Conservation (phyloP, 2,329 filamentous ascomycete genomes). For the Thermothelomyces thermophilus region DNA sequence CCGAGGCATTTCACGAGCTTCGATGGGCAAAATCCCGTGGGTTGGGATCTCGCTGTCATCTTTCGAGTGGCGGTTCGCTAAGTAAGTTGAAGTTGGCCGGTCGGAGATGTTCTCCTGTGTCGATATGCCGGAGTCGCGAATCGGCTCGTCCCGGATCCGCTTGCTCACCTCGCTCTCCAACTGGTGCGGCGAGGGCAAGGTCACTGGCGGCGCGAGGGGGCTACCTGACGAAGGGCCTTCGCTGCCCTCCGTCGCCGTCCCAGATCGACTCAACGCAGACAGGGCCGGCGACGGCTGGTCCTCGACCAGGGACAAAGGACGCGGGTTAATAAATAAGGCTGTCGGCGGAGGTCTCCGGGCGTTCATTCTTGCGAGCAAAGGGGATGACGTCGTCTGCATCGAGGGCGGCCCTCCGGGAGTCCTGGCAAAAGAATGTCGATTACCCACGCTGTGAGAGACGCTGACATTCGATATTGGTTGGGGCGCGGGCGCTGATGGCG, state of each 20-base stretch:
- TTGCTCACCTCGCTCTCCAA: not conserved
- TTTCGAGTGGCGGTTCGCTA: not conserved
- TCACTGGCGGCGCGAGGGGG: conserved; percentile 23
- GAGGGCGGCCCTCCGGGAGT: conserved; percentile 16
- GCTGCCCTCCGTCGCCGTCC: conserved; percentile 8
- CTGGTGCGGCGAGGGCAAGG: conserved; percentile 17
- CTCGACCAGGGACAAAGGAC: conserved; percentile 48
- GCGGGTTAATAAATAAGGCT: conserved; percentile 39
- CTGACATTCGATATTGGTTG: conserved; percentile 46
- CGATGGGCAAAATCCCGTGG: not conserved
- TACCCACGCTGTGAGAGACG: conserved; percentile 40
- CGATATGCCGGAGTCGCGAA: not conserved
- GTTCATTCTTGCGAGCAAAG: conserved; percentile 13
- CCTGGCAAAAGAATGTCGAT: conserved; percentile 39
- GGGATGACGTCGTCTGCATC: conserved; percentile 11
- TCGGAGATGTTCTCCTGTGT: not conserved
- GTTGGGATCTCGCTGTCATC: not conserved
- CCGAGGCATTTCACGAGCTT: conserved; percentile 17
- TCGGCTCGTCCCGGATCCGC: not conserved
- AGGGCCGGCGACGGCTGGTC: conserved; percentile 45
- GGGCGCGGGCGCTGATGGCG: conserved; percentile 15
- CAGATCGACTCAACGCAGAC: conserved; percentile 13
- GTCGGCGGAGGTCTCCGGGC: conserved; percentile 38
- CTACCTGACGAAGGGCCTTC: conserved; percentile 9
- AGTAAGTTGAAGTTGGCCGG: not conserved